Percentiles rank a stretch among this genome's conserved stretches.
These are phyloP conservation scores for Botrytis galanthina DNA, from an alignment of 2,329 filamentous ascomycete genomes.

Conservation along the genomic window DNA sequence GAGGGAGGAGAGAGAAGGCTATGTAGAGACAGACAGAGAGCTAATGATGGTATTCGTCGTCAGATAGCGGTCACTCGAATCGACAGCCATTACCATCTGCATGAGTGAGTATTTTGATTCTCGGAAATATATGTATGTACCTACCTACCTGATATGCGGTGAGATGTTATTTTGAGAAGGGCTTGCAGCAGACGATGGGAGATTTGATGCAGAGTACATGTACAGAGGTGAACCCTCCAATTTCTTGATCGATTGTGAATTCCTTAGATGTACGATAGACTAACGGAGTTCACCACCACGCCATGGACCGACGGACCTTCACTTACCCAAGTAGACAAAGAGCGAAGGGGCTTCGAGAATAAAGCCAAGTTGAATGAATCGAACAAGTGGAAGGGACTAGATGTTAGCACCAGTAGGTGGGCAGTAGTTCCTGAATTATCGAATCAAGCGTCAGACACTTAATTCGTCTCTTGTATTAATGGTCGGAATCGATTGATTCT, in stretches of 20 bases:
- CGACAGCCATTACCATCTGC: not conserved
- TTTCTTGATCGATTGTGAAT: not conserved
- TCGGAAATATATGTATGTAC: slow-evolving; percentile 10
- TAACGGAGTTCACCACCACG: not conserved
- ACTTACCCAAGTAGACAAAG: not conserved
- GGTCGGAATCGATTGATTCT: not conserved
- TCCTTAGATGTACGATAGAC: too few species aligned
- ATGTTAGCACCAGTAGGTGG: not conserved
- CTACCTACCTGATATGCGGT: slow-evolving; percentile 10
- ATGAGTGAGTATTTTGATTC: not conserved
- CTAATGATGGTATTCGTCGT: not conserved
- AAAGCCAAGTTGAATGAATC: not conserved
- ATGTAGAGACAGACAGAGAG: not conserved
- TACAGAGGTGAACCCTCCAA: not conserved
- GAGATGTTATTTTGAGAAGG: slow-evolving; percentile 15
- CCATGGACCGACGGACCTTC: not conserved
- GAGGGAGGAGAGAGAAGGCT: not conserved
- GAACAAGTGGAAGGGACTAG: not conserved
- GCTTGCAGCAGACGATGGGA: not conserved
- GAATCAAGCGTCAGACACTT: not conserved
- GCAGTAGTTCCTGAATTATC: not conserved
- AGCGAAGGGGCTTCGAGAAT: not conserved
- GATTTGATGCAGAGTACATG: not conserved
- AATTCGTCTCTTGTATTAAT: not conserved
- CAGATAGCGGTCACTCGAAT: not conserved